Percentiles rank a stretch among this genome's conserved stretches.
Conservation (phyloP, 768 basidiomycete species). For the Xerocomellus intermedius region DNA sequence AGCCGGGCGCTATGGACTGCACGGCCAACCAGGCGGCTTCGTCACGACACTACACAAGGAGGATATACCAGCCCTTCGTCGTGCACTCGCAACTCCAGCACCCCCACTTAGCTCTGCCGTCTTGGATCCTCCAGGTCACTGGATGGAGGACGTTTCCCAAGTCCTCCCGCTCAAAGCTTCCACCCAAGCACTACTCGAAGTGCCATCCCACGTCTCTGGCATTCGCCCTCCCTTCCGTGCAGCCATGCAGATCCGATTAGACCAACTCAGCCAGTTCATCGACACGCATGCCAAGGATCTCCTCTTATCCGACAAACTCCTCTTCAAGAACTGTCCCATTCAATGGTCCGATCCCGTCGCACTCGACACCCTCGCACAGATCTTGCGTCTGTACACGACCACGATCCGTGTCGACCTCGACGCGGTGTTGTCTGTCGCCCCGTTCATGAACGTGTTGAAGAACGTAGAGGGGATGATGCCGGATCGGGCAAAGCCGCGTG, state of each 20-base stretch:
- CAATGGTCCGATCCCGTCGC: conserved; percentile 22
- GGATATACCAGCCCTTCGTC: conserved; percentile 60
- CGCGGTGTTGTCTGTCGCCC: conserved; percentile 19
- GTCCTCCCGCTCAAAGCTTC: conserved; percentile 45
- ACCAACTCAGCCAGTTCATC: conserved; percentile 41
- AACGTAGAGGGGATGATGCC: conserved; percentile 27
- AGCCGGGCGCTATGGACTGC: conserved; percentile 84
- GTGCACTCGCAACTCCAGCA: conserved; percentile 53
- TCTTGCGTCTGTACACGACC: conserved; percentile 36
- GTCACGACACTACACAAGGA: conserved; percentile 67
- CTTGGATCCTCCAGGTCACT: conserved; percentile 34
- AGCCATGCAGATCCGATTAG: conserved; percentile 21
- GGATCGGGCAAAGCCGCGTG: not conserved
- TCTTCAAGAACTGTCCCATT: conserved; percentile 39
- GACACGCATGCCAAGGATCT: conserved; percentile 40
- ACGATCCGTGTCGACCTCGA: conserved; percentile 23
- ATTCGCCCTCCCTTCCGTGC: conserved; percentile 46
- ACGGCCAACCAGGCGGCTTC: conserved; percentile 54
- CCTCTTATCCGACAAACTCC: conserved; percentile 42
- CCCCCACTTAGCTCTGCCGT: conserved; percentile 52
- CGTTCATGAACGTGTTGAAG: conserved; percentile 21
- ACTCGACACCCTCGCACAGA: conserved; percentile 18
- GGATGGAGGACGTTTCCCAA: conserved; percentile 31
- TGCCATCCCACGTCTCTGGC: conserved; percentile 46
- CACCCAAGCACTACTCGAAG: conserved; percentile 46